Evolutionary conservation across 805 yeast genomes (phyloP).

Genomic region (Metschnikowia drakensbergensis): DNA sequence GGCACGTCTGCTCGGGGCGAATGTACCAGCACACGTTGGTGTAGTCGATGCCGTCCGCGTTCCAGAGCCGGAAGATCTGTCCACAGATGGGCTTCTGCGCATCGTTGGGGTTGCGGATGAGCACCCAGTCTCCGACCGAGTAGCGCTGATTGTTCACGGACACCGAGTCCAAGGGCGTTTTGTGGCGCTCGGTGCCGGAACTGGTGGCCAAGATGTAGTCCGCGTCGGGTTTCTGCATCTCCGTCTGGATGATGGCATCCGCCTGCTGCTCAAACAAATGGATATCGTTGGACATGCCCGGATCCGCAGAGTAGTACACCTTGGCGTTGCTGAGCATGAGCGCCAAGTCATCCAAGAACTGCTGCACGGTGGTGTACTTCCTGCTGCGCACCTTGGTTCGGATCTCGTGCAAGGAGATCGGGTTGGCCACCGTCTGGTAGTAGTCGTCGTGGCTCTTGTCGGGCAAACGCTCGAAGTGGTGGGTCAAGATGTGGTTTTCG

Average conservation of each 20-base stretch:
- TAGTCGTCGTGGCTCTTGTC: conserved; percentile 57
- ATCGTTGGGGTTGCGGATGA: conserved; percentile 83
- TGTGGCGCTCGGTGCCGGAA: conserved; percentile 48
- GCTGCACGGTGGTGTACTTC: conserved; percentile 70
- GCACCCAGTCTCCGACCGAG: conserved; percentile 93
- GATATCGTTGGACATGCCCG: conserved; percentile 60
- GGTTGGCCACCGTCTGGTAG: conserved; percentile 51
- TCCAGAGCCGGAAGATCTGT: conserved; percentile 91
- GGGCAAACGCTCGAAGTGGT: conserved; percentile 78
- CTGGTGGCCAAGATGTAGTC: conserved; percentile 51
- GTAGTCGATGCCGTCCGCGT: conserved; percentile 80
- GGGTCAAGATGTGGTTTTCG: conserved; percentile 48
- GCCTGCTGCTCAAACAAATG: conserved; percentile 58
- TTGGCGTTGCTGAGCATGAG: conserved; percentile 73
- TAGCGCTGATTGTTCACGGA: conserved; percentile 68
- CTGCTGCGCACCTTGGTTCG: conserved; percentile 82
- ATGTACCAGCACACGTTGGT: conserved; percentile 97
- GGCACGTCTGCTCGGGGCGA: conserved; percentile 97
- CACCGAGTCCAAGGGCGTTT: conserved; percentile 77
- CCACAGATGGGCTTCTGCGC: conserved; percentile 87
- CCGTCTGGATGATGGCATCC: conserved; percentile 55
- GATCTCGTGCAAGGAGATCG: conserved; percentile 68
- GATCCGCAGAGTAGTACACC: conserved; percentile 48
- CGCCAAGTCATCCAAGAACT: conserved; percentile 72
- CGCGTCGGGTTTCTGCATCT: conserved; percentile 76